These are phyloP conservation scores for Paramyrothecium sp. DNA, from an alignment of 2,329 filamentous ascomycete genomes.

Conservation along the genomic window DNA sequence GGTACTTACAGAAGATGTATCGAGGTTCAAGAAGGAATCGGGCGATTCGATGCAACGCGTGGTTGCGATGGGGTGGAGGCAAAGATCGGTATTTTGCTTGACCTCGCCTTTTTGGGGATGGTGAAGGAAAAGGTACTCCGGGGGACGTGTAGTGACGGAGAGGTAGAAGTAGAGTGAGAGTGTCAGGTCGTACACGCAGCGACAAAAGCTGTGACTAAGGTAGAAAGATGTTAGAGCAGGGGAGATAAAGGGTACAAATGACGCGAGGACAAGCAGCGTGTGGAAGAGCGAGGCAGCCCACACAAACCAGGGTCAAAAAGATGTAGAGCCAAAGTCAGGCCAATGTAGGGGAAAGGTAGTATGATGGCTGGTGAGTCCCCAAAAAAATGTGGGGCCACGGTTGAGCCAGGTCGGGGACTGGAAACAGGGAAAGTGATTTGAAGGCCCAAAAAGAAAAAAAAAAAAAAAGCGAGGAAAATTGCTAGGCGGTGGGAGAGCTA, in stretches of 20 bases:
- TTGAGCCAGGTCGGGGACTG: not conserved
- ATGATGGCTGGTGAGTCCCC: not conserved
- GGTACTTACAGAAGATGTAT: conserved; percentile 34
- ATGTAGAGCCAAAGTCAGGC: not conserved
- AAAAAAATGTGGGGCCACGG: not conserved
- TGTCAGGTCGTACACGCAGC: not conserved
- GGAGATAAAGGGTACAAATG: too few species aligned
- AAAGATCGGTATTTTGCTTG: conserved; percentile 8
- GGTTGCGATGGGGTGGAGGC: conserved; percentile 11
- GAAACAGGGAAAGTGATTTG: not conserved
- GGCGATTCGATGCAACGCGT: conserved; percentile 13
- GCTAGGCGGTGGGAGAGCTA: too few species aligned
- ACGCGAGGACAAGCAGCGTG: too few species aligned
- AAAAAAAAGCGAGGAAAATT: too few species aligned
- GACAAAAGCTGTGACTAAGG: not conserved
- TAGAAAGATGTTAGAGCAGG: too few species aligned
- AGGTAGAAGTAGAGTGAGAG: too few species aligned
- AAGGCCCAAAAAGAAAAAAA: not conserved
- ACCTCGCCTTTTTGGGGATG: not conserved
- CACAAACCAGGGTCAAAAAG: too few species aligned
- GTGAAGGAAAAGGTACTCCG: too few species aligned
- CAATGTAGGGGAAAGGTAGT: not conserved
- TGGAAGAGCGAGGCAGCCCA: not conserved
- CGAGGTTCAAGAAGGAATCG: conserved; percentile 21
- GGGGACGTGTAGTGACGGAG: too few species aligned